These are phyloP conservation scores for Schizonepeta tenuifolia DNA, from an alignment of 257 asterid species.

Conservation along the genomic window DNA sequence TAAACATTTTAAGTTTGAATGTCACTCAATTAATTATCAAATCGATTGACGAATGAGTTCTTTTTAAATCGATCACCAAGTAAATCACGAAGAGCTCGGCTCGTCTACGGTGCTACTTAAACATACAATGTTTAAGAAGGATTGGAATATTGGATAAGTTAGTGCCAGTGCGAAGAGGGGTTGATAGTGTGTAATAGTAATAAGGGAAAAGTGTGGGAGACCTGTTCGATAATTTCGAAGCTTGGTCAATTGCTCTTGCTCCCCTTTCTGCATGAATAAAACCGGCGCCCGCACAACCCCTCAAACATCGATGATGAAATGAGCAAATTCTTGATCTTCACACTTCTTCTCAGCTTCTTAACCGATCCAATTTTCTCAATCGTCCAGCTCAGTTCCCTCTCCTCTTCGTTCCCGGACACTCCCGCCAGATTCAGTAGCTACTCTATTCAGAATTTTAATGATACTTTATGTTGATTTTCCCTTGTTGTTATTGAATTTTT, in stretches of 20 bases:
- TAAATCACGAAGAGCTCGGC: too few species aligned
- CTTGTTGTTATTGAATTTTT: neutral
- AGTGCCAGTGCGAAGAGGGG: too few species aligned
- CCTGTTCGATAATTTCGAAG: neutral
- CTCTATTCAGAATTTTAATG: neutral
- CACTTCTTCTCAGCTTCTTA: slow-evolving; percentile 27
- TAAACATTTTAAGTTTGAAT: too few species aligned
- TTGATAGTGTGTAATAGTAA: too few species aligned
- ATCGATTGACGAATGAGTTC: too few species aligned
- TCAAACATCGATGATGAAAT: slow-evolving; percentile 28
- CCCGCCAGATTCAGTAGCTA: slow-evolving; percentile 39
- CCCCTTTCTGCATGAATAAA: slow-evolving; percentile 18
- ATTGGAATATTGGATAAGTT: too few species aligned
- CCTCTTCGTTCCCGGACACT: slow-evolving; percentile 36
- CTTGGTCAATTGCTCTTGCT: neutral
- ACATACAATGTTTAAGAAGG: too few species aligned
- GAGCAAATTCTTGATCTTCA: slow-evolving; percentile 29
- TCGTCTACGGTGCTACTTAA: too few species aligned
- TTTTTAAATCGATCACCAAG: too few species aligned
- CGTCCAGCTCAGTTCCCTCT: slow-evolving; percentile 31
- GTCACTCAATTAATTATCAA: too few species aligned
- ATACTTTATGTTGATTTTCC: neutral
- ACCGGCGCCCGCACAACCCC: slow-evolving; percentile 2
- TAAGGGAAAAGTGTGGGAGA: slow-evolving; percentile 1
- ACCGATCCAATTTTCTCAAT: slow-evolving; percentile 26